These are phyloP conservation scores for Bretschneidera sinensis DNA, from an alignment of 345 rosid genomes.

Conservation along the genomic window DNA sequence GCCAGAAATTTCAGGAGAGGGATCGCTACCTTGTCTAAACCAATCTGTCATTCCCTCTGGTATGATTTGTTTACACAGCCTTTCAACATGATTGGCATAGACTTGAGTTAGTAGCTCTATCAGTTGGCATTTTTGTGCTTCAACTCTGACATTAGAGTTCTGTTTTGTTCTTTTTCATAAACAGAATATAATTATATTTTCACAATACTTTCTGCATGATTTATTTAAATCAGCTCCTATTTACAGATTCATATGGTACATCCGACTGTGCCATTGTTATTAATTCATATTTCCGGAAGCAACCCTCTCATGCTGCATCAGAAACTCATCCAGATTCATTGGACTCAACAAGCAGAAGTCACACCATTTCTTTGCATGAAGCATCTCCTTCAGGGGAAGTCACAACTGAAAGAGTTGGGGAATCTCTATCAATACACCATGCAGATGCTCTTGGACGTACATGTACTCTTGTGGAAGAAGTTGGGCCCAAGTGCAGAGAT, in stretches of 20 bases:
- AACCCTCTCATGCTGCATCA: conserved; percentile 15
- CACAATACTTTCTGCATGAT: too few relatives aligned
- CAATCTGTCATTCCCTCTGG: conserved; percentile 31
- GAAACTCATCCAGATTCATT: conserved; percentile 15
- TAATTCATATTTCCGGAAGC: conserved; percentile 8
- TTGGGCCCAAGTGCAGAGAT: conserved; percentile 9
- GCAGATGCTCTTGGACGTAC: conserved; percentile 3
- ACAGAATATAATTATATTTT: too few relatives aligned
- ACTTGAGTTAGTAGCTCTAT: conserved; percentile 2
- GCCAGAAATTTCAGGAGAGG: conserved; percentile 16
- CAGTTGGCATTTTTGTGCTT: neutral
- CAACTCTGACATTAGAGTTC: too few relatives aligned
- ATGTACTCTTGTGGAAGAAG: conserved; percentile 13
- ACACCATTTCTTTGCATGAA: conserved; percentile 19
- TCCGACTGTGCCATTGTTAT: conserved; percentile 17
- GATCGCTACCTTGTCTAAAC: conserved; percentile 15
- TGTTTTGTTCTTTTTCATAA: too few relatives aligned
- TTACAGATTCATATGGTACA: conserved; percentile 25
- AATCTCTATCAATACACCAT: conserved; percentile 8
- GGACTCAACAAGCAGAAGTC: conserved; percentile 24
- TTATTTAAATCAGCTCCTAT: too few relatives aligned
- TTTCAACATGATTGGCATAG: neutral
- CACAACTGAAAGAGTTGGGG: conserved; percentile 10
- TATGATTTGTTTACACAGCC: conserved; percentile 16
- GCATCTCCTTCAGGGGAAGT: conserved; percentile 9